Evolutionary conservation across 176 grass and related monocot species (phyloP).

Genomic region (Rhynchospora tenuis): DNA sequence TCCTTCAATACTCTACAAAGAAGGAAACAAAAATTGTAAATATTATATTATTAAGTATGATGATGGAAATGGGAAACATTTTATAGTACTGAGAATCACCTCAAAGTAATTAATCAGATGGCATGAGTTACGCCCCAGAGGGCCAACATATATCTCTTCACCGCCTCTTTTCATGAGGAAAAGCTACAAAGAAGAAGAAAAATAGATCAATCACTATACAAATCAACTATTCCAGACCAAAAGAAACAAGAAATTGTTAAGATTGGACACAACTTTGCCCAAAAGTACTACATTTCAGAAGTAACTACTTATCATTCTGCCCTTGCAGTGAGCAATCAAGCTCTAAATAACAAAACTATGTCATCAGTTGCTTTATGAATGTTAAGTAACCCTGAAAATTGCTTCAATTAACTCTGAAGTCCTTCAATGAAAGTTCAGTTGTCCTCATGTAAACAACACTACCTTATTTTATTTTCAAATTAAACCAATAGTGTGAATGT

Average conservation of each 20-base stretch:
- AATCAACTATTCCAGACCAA: not conserved
- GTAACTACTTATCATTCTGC: not conserved
- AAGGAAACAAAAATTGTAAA: constrained; percentile 9
- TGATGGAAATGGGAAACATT: not conserved
- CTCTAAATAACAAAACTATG: not conserved
- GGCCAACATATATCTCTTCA: constrained; percentile 82
- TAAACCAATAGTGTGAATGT: not conserved
- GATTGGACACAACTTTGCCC: not conserved
- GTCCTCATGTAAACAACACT: not conserved
- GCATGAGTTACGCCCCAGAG: constrained; percentile 71
- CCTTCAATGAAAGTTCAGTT: not conserved
- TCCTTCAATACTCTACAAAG: constrained; percentile 62
- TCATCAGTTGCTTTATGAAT: not conserved
- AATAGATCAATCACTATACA: constrained; percentile 16
- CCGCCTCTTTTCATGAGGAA: constrained; percentile 97
- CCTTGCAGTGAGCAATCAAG: not conserved
- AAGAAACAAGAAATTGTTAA: not conserved
- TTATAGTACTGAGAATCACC: constrained; percentile 36
- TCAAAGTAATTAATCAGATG: constrained; percentile 81
- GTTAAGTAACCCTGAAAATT: not conserved
- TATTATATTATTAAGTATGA: not conserved
- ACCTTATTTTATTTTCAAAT: not conserved
- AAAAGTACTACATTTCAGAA: not conserved
- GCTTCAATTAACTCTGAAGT: not conserved
- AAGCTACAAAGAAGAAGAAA: constrained; percentile 42